Conservation (phyloP, 768 basidiomycete species). For the Lepiota venenata region DNA sequence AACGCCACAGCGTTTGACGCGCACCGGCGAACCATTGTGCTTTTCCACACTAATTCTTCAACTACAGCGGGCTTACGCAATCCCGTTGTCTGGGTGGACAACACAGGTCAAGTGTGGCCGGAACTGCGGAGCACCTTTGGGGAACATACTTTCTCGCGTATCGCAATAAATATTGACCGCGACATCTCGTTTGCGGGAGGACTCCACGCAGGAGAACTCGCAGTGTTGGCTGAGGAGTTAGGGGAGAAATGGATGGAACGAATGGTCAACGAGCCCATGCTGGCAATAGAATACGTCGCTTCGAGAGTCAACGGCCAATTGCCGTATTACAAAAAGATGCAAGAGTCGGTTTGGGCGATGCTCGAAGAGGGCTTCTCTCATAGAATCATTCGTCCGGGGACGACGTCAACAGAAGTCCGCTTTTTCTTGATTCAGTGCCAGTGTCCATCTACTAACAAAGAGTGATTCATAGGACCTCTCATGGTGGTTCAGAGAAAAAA, state of each 20-base stretch:
- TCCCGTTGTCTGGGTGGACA: conserved; percentile 46
- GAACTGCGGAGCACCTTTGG: conserved; percentile 36
- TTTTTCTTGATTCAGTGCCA: neutral
- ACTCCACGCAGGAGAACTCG: conserved; percentile 45
- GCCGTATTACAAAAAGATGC: conserved; percentile 40
- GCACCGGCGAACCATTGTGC: conserved; percentile 43
- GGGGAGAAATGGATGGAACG: conserved; percentile 38
- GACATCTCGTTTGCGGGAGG: conserved; percentile 48
- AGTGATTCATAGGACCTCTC: conserved; percentile 36
- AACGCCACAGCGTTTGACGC: conserved; percentile 45
- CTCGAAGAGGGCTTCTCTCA: conserved; percentile 51
- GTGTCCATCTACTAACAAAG: neutral
- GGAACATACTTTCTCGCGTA: conserved; percentile 33
- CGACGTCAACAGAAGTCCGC: conserved; percentile 42
- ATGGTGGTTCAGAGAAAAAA: conserved; percentile 54
- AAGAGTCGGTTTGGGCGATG: conserved; percentile 51
- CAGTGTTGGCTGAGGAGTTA: conserved; percentile 32
- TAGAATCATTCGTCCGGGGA: conserved; percentile 34
- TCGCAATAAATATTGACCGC: conserved; percentile 43
- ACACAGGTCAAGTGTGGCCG: conserved; percentile 46
- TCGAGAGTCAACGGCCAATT: conserved; percentile 38
- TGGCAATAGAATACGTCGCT: conserved; percentile 47
- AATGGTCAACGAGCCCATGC: conserved; percentile 39
- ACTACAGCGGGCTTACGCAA: conserved; percentile 33
- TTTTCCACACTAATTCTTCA: conserved; percentile 44